These are phyloP conservation scores for Cryphonectria nitschkei DNA, from an alignment of 2,329 filamentous ascomycete species.

Conservation along the genomic window DNA sequence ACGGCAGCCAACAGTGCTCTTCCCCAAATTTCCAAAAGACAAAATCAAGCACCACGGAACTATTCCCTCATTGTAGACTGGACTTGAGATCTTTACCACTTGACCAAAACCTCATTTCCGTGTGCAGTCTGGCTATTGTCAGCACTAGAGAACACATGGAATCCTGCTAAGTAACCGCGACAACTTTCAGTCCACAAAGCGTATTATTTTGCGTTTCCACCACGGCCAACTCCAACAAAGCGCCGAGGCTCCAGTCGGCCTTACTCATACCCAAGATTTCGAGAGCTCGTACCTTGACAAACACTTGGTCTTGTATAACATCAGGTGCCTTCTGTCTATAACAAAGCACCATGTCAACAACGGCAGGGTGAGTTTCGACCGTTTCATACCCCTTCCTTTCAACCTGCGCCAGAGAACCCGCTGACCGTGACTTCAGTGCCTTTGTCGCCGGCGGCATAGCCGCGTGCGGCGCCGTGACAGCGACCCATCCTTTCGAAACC, in stretches of 20 bases:
- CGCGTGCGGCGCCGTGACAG: constrained; percentile 94
- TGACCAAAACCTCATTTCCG: background rate
- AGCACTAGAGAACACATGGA: background rate
- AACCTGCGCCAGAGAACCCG: constrained; percentile 2
- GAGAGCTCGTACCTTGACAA: background rate
- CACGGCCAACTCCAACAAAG: background rate
- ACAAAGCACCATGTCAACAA: constrained; percentile 54
- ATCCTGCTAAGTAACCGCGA: background rate
- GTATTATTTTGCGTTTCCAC: background rate
- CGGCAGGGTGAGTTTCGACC: constrained; percentile 42
- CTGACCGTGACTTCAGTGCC: constrained; percentile 54
- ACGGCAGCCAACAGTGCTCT: background rate
- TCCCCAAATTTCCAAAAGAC: constrained; percentile 13
- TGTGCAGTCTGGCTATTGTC: background rate
- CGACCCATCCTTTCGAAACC: constrained; percentile 97
- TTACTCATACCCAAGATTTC: background rate
- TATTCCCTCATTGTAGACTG: background rate
- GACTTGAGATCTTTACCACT: too few relatives aligned
- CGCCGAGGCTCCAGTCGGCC: constrained; percentile 2
- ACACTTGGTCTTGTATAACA: background rate
- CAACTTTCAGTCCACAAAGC: background rate
- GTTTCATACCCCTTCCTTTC: background rate
- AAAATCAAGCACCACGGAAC: background rate
- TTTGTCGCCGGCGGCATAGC: constrained; percentile 97
- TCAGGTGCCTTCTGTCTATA: background rate